Base-by-base conservation (phyloP, 2,329 filamentous ascomycete genomes). In the Cryphonectria japonica region DNA sequence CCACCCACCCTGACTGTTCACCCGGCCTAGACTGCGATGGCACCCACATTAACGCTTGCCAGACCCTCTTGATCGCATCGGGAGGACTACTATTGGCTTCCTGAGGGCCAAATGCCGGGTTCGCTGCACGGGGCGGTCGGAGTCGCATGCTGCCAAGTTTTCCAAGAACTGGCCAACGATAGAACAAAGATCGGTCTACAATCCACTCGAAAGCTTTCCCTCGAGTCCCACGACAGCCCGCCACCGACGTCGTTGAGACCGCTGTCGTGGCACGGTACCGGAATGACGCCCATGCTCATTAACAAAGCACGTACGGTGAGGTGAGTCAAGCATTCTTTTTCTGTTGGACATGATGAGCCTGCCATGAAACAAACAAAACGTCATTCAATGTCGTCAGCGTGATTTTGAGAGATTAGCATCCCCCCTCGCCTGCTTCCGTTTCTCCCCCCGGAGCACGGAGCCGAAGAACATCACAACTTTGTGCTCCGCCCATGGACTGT, bases 1-100 rank as follows among this genome's bases (percentile, higher is more conserved):
- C 37, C 37, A 57, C 32, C 26, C 54, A 59, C 37, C 26, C 50
- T 43, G 54, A 52, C 37, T 59, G 37, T 59, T 54, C 43, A 65
- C 46, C 54, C 57, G 57, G 54, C 70, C 62, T 67, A 66, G 70
- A 67, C 61, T 72, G 69, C 68, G 62, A 72, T 66, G 68, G 67
- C 70, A 70, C 68, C 70, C 68, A 70, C 68, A 64, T 64, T 70
- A 60, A 63, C 41, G 61, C 60, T 43, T 57, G 64, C 50, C 59
- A 34, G 60, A 63, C 59, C 68, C 39, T 67, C 64, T 43, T 22
- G 59, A 66, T 65, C 64, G 32, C 60, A 46, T 70, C 29, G 68
- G 68, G 46, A 57, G 41, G 32, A 32, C 50, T 43, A 57, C 34
- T 29, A 54, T 57, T 66, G 46, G 50, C 64, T 9, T 41, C 32